Conservation (phyloP, 1,284 basidiomycete species). For the Coniophora puteana region DNA sequence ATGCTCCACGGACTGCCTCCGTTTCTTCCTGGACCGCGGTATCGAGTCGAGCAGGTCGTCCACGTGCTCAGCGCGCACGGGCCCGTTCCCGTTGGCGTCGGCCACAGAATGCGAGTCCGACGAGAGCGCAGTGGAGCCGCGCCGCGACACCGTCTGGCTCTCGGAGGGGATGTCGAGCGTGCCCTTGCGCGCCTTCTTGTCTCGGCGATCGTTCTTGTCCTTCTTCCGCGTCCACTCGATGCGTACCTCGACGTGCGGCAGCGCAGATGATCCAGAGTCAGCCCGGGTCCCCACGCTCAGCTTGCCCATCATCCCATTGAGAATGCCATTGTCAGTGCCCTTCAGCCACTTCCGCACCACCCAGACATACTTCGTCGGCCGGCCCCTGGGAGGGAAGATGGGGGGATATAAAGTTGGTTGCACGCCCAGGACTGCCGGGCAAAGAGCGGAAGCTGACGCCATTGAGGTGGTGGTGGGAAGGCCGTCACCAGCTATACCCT, state of each 20-base stretch:
- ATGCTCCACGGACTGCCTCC: constrained; percentile 27
- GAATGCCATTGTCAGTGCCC: constrained; percentile 36
- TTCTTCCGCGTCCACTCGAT: constrained; percentile 66
- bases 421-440: constrained; percentile 62
- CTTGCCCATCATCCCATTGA: constrained; percentile 40
- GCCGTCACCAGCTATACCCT: too few species aligned
- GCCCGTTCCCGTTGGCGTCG: too few species aligned
- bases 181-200: constrained; percentile 16
- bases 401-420: constrained; percentile 49
- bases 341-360: constrained; percentile 79
- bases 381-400: constrained; percentile 35
- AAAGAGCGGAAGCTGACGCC: constrained; percentile 30
- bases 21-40: too few species aligned
- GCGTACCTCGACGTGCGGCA: constrained; percentile 53
- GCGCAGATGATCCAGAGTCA: constrained; percentile 10
- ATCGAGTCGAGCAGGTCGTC: too few species aligned
- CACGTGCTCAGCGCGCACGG: too few species aligned
- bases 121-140: constrained; percentile 4
- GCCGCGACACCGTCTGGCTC: constrained; percentile 10
- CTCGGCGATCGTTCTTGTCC: constrained; percentile 11
- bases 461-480: too few species aligned
- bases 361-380: constrained; percentile 76
- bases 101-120: not conserved
- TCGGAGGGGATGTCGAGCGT: constrained; percentile 12
- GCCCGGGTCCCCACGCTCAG: constrained; percentile 19